Conservation (phyloP, 2,329 filamentous ascomycete species). For the Arthrobotrys entomopaga region DNA sequence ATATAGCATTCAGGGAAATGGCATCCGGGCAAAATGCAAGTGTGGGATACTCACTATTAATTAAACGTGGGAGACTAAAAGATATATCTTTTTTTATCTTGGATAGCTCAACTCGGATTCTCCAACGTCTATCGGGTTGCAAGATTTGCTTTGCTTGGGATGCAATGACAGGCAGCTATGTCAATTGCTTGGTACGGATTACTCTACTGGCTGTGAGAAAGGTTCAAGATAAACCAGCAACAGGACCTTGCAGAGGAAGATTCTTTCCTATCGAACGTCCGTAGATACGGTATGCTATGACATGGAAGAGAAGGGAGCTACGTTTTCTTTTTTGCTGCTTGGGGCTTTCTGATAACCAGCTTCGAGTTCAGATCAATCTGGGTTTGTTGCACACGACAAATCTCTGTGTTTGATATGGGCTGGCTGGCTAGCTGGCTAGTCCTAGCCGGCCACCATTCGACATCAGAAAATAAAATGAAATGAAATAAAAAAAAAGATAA, state of each 20-base stretch:
- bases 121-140: constrained; percentile 8
- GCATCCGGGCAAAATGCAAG: constrained; percentile 7
- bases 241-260: constrained; percentile 44
- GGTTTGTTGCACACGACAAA: constrained; percentile 52
- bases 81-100: constrained; percentile 53
- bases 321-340: constrained; percentile 7
- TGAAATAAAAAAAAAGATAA: constrained; percentile 29
- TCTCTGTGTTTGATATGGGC: constrained; percentile 37
- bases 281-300: constrained; percentile 18
- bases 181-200: constrained; percentile 1
- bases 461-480: neutral
- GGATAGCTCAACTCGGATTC: constrained; percentile 10
- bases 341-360: constrained; percentile 27
- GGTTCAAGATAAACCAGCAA: constrained; percentile 30
- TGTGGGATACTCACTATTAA: constrained; percentile 25
- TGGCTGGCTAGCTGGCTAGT: neutral
- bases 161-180: neutral
- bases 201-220: constrained; percentile 10
- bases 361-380: constrained; percentile 11
- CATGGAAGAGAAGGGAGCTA: constrained; percentile 9
- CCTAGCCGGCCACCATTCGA: constrained; percentile 13
- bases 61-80: constrained; percentile 23
- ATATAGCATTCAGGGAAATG: constrained; percentile 19
- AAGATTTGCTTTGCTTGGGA: constrained; percentile 23
- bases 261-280: constrained; percentile 25